Base-by-base conservation (phyloP, 2,329 filamentous ascomycete genomes). In the Pseudogymnoascus sp. region DNA sequence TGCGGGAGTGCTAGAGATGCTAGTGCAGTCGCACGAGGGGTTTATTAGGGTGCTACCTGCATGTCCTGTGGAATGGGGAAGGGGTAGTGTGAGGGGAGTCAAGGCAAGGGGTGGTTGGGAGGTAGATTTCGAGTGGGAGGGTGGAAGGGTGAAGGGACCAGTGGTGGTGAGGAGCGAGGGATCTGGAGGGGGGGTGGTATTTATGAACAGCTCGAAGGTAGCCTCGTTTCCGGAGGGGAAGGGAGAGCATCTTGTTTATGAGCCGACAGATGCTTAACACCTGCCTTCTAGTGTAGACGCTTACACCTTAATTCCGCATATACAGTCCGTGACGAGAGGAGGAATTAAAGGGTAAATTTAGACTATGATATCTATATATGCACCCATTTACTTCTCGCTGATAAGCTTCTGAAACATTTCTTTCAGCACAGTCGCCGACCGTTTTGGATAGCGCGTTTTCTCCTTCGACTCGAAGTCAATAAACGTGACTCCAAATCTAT, bases 381-480 rank as follows among this genome's bases (percentile, higher is more conserved):
- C 22, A n/a, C 14, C 7, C n/a, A 12, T 56, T 67, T 73, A 81
- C 16, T 80, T 80, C 77, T 87, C 88, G 78, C 84, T 82, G 67
- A 92, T 87, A 70, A 90, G 80, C 68, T 81, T 81, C 43, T 87
- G 84, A 73, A 95, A 93, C 65, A 93, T 81, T 64, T 84, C 80
- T 68, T 85, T 84, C 70, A 96, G 82, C 71, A 83, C 82, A 75
- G 81, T 83, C 22, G 89, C 91, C 73, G 90, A 93, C 83, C 92
- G 90, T 83, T 96, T 96, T 43, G 91, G 87, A 68, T 88, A 83
- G 59, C 91, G 68, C 35, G 74, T 81, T 79, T 88, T 90, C 81
- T 96, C 91, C 26, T 85, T 87, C 68, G 90, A 84, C 69, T 84
- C 78, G 74, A 95, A 96, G 76, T 96, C 90, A 61, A 96, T 90